phyloP scores from a whole-genome alignment of 2,329 filamentous ascomycete species.

The Calcarisporium arbuscula region DNA sequence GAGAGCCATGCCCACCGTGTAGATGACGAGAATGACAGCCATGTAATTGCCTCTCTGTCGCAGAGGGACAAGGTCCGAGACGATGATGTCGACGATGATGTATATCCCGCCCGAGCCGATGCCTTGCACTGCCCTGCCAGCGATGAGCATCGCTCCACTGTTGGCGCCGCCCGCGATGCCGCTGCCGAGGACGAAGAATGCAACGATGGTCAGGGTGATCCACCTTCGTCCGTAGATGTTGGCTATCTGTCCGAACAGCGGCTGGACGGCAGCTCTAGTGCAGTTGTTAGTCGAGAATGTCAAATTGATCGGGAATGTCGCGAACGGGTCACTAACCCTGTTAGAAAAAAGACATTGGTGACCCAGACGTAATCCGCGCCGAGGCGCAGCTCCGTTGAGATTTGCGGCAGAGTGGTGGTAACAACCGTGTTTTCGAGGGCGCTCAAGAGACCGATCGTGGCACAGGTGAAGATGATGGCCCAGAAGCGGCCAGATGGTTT shows the following conservation, averaged over 20 bases:
- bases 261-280: no score
- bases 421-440: no score
- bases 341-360: no score
- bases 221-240: conserved; percentile 47
- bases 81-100: conserved; percentile 26
- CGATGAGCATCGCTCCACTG: conserved; percentile 36
- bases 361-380: no score
- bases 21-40: conserved; percentile 24
- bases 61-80: conserved; percentile 43
- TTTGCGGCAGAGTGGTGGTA: no score
- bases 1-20: conserved; percentile 26
- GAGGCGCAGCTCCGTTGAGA: no score
- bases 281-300: no score
- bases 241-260: conserved; percentile 42
- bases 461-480: no score
- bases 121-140: conserved; percentile 36
- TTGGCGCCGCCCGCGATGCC: conserved; percentile 37
- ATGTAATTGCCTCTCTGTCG: conserved; percentile 38
- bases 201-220: conserved; percentile 32
- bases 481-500: no score
- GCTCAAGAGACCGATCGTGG: no score
- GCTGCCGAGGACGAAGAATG: conserved; percentile 45
- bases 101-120: conserved; percentile 19
- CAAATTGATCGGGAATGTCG: no score
- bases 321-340: no score